phyloP scores from a whole-genome alignment of 1,284 basidiomycete genomes.

The Wallemia mellicola region DNA sequence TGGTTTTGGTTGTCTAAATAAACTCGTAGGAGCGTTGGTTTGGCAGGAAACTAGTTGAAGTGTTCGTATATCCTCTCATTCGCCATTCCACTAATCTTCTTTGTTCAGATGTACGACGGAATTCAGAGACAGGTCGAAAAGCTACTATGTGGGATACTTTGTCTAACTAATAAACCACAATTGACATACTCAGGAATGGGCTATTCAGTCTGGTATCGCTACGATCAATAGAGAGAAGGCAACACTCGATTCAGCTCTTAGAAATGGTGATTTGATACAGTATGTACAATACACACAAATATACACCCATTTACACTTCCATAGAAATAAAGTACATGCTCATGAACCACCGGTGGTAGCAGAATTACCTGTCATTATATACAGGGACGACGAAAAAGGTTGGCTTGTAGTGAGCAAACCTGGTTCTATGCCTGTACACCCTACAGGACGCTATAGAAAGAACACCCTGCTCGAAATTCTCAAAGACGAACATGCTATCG shows the following conservation, averaged over 20 bases:
- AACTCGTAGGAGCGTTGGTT: not conserved
- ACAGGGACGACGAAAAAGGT: conserved; percentile 41
- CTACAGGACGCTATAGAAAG: conserved; percentile 57
- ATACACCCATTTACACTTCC: not conserved
- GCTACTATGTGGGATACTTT: not conserved
- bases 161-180: not conserved
- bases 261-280: conserved; percentile 73
- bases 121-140: not conserved
- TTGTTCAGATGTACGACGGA: not conserved
- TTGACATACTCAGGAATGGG: conserved; percentile 34
- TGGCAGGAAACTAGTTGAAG: not conserved
- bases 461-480: conserved; percentile 71
- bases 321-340: conserved; percentile 67
- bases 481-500: conserved; percentile 49
- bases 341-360: conserved; percentile 89
- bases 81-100: not conserved
- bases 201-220: conserved; percentile 75
- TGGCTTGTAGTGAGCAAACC: conserved; percentile 86
- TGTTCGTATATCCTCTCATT: not conserved
- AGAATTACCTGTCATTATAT: conserved; percentile 49
- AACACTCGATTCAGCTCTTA: conserved; percentile 43
- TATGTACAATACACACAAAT: conserved; percentile 11
- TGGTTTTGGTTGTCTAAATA: not conserved
- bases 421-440: conserved; percentile 75
- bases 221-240: conserved; percentile 68